phyloP scores from a whole-genome alignment of 345 rosid species.

The Bruguiera sexangula region DNA sequence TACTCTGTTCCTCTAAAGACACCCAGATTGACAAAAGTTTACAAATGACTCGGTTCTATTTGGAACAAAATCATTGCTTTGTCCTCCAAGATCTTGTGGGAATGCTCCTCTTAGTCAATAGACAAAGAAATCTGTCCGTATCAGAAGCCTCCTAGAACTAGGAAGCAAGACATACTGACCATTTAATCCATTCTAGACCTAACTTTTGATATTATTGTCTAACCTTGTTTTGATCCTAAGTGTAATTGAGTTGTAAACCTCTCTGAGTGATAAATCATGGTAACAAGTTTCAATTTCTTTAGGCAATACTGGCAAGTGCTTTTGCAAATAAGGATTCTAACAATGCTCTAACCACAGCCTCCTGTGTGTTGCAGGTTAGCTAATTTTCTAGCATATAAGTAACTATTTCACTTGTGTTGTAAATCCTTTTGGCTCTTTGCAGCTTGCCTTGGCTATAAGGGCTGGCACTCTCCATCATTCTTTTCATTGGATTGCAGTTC shows the following conservation, averaged over 20 bases:
- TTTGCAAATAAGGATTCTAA: conserved; percentile 21
- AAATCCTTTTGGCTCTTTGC: background rate
- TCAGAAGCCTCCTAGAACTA: background rate
- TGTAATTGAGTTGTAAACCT: no score
- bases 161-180: background rate
- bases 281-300: background rate
- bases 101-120: no score
- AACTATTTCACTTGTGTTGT: background rate
- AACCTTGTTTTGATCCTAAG: background rate
- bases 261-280: background rate
- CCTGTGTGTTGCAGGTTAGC: conserved; percentile 21
- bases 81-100: no score
- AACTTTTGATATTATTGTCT: background rate
- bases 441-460: conserved; percentile 24
- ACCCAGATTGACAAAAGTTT: no score
- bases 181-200: background rate
- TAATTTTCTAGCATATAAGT: no score
- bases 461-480: conserved; percentile 10
- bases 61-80: no score
- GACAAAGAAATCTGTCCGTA: no score
- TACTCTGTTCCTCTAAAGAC: no score
- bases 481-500: conserved; percentile 17
- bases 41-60: no score
- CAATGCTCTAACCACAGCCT: conserved; percentile 13
- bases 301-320: conserved; percentile 30